Percentiles rank a stretch among this genome's conserved stretches.
Evolutionary conservation across 2,329 filamentous ascomycete species (phyloP).

Genomic region (Neodidymelliopsis sp.): DNA sequence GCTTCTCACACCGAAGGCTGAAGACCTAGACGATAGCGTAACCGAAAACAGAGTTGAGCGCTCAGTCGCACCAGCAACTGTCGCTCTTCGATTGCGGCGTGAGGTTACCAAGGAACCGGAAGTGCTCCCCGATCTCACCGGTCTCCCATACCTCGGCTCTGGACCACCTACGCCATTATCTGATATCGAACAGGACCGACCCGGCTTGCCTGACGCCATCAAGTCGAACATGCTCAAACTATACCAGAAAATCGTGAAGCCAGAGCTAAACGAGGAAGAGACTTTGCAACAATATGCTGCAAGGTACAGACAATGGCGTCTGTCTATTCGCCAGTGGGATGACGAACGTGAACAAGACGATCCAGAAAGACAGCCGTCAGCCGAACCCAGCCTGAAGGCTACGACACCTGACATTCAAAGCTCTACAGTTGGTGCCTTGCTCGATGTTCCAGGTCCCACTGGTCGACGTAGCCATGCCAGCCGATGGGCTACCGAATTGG

Average conservation of each 20-base stretch:
- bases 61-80: constrained; percentile 42
- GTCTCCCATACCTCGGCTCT: constrained; percentile 56
- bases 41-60: constrained; percentile 36
- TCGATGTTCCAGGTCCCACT: constrained; percentile 39
- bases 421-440: constrained; percentile 35
- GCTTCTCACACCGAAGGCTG: constrained; percentile 46
- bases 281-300: constrained; percentile 47
- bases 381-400: constrained; percentile 44
- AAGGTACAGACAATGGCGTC: constrained; percentile 53
- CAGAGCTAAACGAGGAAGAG: constrained; percentile 37
- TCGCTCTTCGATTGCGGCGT: constrained; percentile 39
- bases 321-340: constrained; percentile 51
- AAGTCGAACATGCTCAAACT: constrained; percentile 47
- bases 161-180: constrained; percentile 54
- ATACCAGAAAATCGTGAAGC: constrained; percentile 44
- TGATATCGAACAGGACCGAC: constrained; percentile 51
- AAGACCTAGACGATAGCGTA: constrained; percentile 43
- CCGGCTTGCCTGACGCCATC: constrained; percentile 44
- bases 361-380: constrained; percentile 45
- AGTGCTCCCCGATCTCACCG: constrained; percentile 51
- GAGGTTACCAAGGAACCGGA: constrained; percentile 45
- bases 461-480: constrained; percentile 43
- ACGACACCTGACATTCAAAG: constrained; percentile 57
- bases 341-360: constrained; percentile 50
- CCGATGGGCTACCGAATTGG: constrained; percentile 67